phyloP scores from a whole-genome alignment of 169 alveolate genomes.

The Eimeria acervulina region DNA sequence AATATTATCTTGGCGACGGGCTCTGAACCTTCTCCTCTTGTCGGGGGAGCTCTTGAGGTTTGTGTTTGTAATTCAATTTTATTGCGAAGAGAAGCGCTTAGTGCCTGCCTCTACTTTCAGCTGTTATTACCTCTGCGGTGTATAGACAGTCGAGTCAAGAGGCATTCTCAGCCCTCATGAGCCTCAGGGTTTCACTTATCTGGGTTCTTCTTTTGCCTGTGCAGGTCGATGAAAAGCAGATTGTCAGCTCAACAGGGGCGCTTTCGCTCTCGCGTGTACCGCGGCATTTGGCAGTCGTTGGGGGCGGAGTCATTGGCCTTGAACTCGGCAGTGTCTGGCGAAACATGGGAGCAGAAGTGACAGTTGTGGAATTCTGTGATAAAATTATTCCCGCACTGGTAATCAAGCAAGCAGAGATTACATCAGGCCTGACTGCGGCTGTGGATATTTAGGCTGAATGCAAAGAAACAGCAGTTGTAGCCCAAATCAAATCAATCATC shows the following conservation, averaged over 20 bases:
- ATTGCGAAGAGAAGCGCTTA: background rate
- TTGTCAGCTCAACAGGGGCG: conserved; percentile 87
- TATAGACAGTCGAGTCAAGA: background rate
- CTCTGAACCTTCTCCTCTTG: conserved; percentile 93
- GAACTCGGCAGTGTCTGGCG: conserved; percentile 97
- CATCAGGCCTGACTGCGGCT: no score
- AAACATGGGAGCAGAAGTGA: conserved; percentile 96
- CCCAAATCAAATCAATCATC: no score
- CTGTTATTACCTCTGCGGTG: background rate
- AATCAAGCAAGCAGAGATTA: background rate
- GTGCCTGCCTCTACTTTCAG: background rate
- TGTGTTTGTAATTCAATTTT: background rate
- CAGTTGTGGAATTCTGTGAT: conserved; percentile 90
- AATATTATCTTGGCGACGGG: conserved; percentile 97
- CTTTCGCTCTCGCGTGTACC: conserved; percentile 91
- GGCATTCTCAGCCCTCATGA: background rate
- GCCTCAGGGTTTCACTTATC: background rate
- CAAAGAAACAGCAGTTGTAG: no score
- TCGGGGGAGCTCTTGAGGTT: conserved; percentile 61
- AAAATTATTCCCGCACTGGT: conserved; percentile 83
- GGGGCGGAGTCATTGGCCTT: conserved; percentile 99
- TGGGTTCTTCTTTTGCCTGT: conserved; percentile 7
- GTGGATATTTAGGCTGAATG: no score
- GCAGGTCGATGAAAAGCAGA: conserved; percentile 91
- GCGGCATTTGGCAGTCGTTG: conserved; percentile 95